Evolutionary conservation across 345 rosid genomes (phyloP).

Genomic region (Theobroma cacao): DNA sequence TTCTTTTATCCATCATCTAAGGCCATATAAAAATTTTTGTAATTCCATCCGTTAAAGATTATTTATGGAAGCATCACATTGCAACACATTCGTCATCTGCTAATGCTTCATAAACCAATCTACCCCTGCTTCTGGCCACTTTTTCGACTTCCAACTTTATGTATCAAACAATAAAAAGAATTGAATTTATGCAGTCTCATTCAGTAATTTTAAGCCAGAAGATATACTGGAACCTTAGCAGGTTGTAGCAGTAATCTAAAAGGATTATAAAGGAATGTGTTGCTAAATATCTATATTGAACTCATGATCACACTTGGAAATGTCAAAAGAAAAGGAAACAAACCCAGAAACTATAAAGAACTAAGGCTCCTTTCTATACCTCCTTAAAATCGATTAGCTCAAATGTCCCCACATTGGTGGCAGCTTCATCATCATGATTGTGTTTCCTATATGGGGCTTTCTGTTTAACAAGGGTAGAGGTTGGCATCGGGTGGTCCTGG

Average conservation of each 20-base stretch:
- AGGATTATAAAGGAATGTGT: not conserved
- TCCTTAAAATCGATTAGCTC: conserved; percentile 38
- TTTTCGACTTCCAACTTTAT: conserved; percentile 16
- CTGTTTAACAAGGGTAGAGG: conserved; percentile 35
- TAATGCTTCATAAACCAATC: not conserved
- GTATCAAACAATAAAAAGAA: conserved; percentile 11
- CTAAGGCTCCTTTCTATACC: conserved; percentile 25
- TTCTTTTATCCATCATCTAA: not conserved
- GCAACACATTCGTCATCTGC: not conserved
- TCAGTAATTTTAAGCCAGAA: not conserved
- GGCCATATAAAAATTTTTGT: not conserved
- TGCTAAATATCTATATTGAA: not conserved
- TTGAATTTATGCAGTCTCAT: not conserved
- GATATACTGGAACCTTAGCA: not conserved
- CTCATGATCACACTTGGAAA: conserved; percentile 4
- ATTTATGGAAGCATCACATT: not conserved
- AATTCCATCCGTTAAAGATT: not conserved
- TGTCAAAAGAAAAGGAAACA: conserved; percentile 2
- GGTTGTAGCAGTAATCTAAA: not conserved
- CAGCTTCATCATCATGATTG: conserved; percentile 33
- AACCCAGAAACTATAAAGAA: conserved; percentile 17
- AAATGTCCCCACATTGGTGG: conserved; percentile 32
- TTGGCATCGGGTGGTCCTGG: conserved; percentile 30
- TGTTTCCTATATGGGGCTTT: conserved; percentile 29
- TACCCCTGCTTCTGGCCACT: not conserved